Evolutionary conservation across 257 asterid species (phyloP), one percentile per base, ranked within the genome.

Genomic region (Verbena officinalis): DNA sequence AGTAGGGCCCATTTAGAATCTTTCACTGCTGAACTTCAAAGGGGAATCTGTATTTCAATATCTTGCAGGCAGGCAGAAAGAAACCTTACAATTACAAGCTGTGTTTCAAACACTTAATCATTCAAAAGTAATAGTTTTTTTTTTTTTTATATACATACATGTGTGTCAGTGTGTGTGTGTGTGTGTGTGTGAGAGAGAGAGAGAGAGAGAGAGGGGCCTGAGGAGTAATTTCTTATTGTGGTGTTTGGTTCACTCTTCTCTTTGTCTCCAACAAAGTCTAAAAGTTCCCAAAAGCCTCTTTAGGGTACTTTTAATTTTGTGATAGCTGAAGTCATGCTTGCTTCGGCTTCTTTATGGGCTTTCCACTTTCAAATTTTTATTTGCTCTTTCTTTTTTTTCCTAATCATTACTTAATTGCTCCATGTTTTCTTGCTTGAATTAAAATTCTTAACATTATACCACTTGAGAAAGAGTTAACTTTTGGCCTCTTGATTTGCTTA

Each of bases 11-110:
- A 65, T 10, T 1, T 52, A 61, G 86, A 80, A 75, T 87, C 91
- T 80, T 73, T 82, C 77, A 57, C 72, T 71, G 43, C 61, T 45
- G 56, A 55, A 53, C 66, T 27, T 51, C 9, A n/a, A 30, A 56
- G 43, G 54, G 53, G 95, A 87, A 80, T 87, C 92, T 84, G 50
- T 67, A 59, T 69, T 61, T 72, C 73, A 24, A 73, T 75, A 75
- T 75, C 79, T 76, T 49, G 44, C n/a, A n/a, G n/a, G n/a, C n/a
- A n/a, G 72, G 50, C 54, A 16, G 54, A 55, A 56, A 59, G 59
- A 57, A 55, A 45, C 57, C 48, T 27, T 36, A 36, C 54, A 34
- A 9, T 12, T 7, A 27, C 33, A 27, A 2, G 4, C 4, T 38
- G 23, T 59, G 44, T 54, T 79, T 65, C 84, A 65, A 59, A 55